Evolutionary conservation across 495 filamentous ascomycete genomes (phyloP).

Genomic region (Sordaria brevicollis): DNA sequence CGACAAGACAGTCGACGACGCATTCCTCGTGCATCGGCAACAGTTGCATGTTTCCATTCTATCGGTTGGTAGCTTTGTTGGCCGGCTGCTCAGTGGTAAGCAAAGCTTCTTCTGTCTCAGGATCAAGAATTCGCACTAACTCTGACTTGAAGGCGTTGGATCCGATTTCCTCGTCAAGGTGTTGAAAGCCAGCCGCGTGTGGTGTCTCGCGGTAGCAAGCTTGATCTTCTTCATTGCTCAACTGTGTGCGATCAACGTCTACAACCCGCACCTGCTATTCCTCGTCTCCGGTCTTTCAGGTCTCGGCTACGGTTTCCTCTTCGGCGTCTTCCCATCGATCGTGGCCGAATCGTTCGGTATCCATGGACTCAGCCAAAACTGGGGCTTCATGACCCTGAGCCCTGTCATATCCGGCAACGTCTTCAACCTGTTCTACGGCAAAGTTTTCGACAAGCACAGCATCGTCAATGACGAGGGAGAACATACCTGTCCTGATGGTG

Average conservation of each 20-base stretch:
- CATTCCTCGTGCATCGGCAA: conserved; percentile 74
- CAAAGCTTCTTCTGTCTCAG: not conserved
- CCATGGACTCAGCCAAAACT: conserved; percentile 79
- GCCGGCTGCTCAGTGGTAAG: conserved; percentile 66
- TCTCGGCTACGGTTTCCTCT: conserved; percentile 86
- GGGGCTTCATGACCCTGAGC: conserved; percentile 86
- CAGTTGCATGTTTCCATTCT: conserved; percentile 89
- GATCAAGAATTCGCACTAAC: conserved; percentile 1
- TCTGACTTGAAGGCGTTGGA: conserved; percentile 54
- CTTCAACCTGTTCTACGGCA: conserved; percentile 84
- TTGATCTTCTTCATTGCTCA: conserved; percentile 73
- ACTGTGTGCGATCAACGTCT: conserved; percentile 64
- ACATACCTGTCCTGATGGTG: conserved; percentile 64
- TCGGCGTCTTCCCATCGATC: conserved; percentile 88
- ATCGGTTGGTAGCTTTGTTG: conserved; percentile 73
- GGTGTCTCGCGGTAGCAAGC: conserved; percentile 75
- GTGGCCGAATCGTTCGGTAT: conserved; percentile 89
- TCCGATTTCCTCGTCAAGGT: conserved; percentile 81
- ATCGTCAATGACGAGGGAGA: conserved; percentile 56
- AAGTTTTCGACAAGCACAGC: conserved; percentile 71
- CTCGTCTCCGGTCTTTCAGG: conserved; percentile 77
- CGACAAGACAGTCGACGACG: conserved; percentile 58
- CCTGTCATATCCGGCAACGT: conserved; percentile 79
- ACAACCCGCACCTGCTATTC: conserved; percentile 67
- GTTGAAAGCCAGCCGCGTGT: conserved; percentile 69